Conservation (phyloP, 306 rosid genomes). For the Astragalus membranaceus region DNA sequence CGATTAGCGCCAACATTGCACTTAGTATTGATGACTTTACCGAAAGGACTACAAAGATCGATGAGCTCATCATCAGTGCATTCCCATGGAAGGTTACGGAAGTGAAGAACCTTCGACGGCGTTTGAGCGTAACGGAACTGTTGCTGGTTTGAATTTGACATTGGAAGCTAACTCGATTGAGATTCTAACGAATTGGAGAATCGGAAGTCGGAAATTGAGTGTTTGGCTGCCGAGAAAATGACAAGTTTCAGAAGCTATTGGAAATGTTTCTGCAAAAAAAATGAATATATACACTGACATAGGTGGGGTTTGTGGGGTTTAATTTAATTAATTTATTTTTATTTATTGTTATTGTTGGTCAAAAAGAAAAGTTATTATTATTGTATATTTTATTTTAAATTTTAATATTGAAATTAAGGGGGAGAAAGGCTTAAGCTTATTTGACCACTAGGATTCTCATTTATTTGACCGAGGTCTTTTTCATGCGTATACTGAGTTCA, state of each 20-base stretch:
- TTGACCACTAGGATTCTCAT: too few species aligned
- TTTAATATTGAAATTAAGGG: too few species aligned
- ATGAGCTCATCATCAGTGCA: constrained; percentile 70
- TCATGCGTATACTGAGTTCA: too few species aligned
- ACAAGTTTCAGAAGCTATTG: background rate
- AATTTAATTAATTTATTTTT: too few species aligned
- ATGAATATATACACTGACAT: too few species aligned
- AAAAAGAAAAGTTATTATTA: too few species aligned
- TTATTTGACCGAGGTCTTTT: too few species aligned
- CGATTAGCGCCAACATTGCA: constrained; percentile 87
- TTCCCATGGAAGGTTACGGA: constrained; percentile 85
- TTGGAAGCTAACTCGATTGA: background rate
- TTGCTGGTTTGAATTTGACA: constrained; percentile 60
- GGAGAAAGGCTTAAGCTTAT: too few species aligned
- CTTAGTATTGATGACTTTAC: constrained; percentile 74
- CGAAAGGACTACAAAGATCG: constrained; percentile 70
- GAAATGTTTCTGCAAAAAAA: too few species aligned
- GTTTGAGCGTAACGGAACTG: constrained; percentile 80
- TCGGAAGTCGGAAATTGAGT: background rate
- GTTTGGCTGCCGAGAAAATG: constrained; percentile 25
- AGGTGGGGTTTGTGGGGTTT: too few species aligned
- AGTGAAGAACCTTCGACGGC: constrained; percentile 80
- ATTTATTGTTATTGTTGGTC: too few species aligned
- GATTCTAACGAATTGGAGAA: background rate
- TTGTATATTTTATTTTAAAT: too few species aligned